phyloP scores from a whole-genome alignment of 2,329 filamentous ascomycete species.

The Cladophialophora chaetospira region DNA sequence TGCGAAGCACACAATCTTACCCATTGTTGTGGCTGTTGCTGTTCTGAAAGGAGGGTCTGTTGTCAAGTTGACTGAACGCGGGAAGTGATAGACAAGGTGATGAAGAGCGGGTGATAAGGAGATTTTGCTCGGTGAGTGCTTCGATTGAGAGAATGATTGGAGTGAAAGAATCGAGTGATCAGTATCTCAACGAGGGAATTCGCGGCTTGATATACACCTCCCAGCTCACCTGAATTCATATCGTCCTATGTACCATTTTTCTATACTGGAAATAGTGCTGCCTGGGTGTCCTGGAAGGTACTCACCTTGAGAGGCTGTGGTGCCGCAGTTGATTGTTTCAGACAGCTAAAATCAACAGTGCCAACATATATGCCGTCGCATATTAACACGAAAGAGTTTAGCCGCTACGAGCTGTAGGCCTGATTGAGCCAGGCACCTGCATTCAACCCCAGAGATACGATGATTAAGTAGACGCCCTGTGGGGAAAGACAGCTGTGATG shows the following conservation, averaged over 20 bases:
- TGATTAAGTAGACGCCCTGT: too few species aligned
- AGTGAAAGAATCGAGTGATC: too few species aligned
- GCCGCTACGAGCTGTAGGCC: slow-evolving; percentile 6
- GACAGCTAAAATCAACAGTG: too few species aligned
- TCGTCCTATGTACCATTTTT: too few species aligned
- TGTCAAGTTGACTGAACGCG: too few species aligned
- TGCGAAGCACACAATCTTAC: slow-evolving; percentile 17
- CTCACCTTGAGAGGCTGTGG: not conserved
- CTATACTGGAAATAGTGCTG: slow-evolving; percentile 4
- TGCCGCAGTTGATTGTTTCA: not conserved
- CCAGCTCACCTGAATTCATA: not conserved
- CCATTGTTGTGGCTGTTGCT: slow-evolving; percentile 1
- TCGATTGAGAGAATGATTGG: too few species aligned
- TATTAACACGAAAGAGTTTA: too few species aligned
- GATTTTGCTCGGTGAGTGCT: not conserved
- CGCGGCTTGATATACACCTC: not conserved
- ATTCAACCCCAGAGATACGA: too few species aligned
- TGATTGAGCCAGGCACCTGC: too few species aligned
- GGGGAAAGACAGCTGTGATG: too few species aligned
- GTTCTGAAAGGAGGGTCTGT: not conserved
- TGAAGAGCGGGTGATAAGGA: not conserved
- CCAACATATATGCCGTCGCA: too few species aligned
- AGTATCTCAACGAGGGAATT: too few species aligned
- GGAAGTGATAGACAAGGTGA: not conserved
- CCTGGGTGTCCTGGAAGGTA: not conserved